Conservation (phyloP, 1,139 yeast species). For the Geotrichum siamense region DNA sequence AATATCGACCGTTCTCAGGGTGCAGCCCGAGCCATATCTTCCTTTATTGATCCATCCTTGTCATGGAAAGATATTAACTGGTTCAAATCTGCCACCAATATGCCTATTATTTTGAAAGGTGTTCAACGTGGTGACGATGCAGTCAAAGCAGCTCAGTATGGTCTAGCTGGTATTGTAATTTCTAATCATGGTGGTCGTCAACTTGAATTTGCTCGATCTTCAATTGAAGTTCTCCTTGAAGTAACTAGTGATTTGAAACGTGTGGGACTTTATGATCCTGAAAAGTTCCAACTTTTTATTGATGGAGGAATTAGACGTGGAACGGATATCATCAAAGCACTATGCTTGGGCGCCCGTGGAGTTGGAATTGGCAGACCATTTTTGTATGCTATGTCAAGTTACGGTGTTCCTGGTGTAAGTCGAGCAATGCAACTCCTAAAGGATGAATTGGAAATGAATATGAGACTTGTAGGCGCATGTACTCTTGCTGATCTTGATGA, state of each 20-base stretch:
- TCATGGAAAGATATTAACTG: slow-evolving; percentile 59
- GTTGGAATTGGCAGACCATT: slow-evolving; percentile 76
- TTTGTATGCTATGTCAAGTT: slow-evolving; percentile 66
- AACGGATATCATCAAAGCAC: slow-evolving; percentile 62
- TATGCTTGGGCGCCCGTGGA: slow-evolving; percentile 69
- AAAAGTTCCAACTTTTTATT: slow-evolving; percentile 39
- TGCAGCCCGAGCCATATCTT: slow-evolving; percentile 49
- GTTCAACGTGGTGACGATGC: slow-evolving; percentile 66
- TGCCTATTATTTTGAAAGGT: slow-evolving; percentile 66
- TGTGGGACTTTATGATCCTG: slow-evolving; percentile 33
- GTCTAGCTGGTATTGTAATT: slow-evolving; percentile 58
- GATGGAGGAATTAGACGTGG: slow-evolving; percentile 78
- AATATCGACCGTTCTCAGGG: slow-evolving; percentile 65
- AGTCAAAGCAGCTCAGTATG: slow-evolving; percentile 52
- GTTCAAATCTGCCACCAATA: slow-evolving; percentile 49
- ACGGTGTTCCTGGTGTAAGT: slow-evolving; percentile 72
- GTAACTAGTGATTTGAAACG: slow-evolving; percentile 48
- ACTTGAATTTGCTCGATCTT: slow-evolving; percentile 61
- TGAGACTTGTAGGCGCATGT: slow-evolving; percentile 79
- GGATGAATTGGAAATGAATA: slow-evolving; percentile 78
- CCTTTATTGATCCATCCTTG: slow-evolving; percentile 72
- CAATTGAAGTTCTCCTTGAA: slow-evolving; percentile 62
- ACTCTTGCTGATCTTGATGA: slow-evolving; percentile 57
- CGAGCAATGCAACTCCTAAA: slow-evolving; percentile 70
- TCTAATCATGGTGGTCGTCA: slow-evolving; percentile 81